phyloP scores from a whole-genome alignment of 257 asterid genomes.

The Penstemon newberryi region DNA sequence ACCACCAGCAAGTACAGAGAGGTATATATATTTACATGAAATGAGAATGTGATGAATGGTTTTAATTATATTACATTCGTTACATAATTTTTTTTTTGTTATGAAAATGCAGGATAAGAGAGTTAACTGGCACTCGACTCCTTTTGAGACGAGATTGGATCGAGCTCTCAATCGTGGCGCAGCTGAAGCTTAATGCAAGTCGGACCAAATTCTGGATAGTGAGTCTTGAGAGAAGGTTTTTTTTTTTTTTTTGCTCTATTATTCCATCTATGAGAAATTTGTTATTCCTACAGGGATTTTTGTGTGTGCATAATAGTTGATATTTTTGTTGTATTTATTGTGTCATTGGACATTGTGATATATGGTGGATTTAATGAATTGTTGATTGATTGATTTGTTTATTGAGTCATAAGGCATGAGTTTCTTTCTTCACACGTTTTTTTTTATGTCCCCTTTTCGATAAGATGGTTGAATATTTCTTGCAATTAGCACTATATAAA shows the following conservation, averaged over 20 bases:
- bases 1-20: constrained; percentile 91
- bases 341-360: constrained; percentile 27
- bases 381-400: constrained; percentile 30
- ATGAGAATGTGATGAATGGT: constrained; percentile 22
- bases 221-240: constrained; percentile 30
- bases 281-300: constrained; percentile 26
- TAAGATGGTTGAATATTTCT: too few relatives aligned
- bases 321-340: constrained; percentile 27
- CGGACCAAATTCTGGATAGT: not conserved
- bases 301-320: constrained; percentile 30
- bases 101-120: constrained; percentile 69
- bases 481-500: too few relatives aligned
- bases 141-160: constrained; percentile 85
- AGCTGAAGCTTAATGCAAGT: constrained; percentile 40
- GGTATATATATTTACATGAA: constrained; percentile 40
- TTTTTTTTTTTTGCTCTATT: constrained; percentile 11
- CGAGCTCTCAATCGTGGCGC: constrained; percentile 61
- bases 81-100: not conserved
- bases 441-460: too few relatives aligned
- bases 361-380: constrained; percentile 28
- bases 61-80: constrained; percentile 14
- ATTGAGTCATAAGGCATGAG: too few relatives aligned
- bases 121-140: constrained; percentile 89
- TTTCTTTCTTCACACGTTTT: too few relatives aligned
- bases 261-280: constrained; percentile 11